These are phyloP conservation scores for Schizopora paradoxa DNA, from an alignment of 1,284 basidiomycete species.

Conservation along the genomic window DNA sequence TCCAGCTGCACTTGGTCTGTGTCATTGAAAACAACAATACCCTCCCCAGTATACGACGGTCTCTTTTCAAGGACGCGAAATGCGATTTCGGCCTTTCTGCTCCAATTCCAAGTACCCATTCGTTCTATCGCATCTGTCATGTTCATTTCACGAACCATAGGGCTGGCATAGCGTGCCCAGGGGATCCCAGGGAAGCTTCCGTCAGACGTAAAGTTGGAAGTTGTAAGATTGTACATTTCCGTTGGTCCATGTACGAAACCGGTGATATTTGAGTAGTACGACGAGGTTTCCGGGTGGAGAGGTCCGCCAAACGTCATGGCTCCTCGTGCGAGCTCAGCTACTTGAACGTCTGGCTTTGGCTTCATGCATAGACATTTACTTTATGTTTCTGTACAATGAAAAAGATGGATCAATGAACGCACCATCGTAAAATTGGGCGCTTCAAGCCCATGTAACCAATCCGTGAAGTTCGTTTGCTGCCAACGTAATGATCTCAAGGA, in stretches of 20 bases:
- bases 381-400: slow-evolving; percentile 2
- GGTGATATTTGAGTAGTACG: slow-evolving; percentile 72
- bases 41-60: slow-evolving; percentile 21
- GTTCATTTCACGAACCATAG: slow-evolving; percentile 45
- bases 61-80: slow-evolving; percentile 62
- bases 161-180: slow-evolving; percentile 47
- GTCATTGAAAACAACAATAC: too few relatives aligned
- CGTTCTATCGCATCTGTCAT: slow-evolving; percentile 43
- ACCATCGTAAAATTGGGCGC: slow-evolving; percentile 64
- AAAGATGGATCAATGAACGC: too few relatives aligned
- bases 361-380: slow-evolving; percentile 29
- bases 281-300: slow-evolving; percentile 41
- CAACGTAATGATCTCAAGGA: slow-evolving; percentile 49
- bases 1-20: slow-evolving; percentile 29
- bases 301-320: slow-evolving; percentile 43
- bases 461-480: slow-evolving; percentile 63
- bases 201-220: slow-evolving; percentile 14
- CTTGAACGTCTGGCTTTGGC: slow-evolving; percentile 44
- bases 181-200: slow-evolving; percentile 26
- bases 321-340: slow-evolving; percentile 44
- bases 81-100: slow-evolving; percentile 51
- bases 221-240: slow-evolving; percentile 59
- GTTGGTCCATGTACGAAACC: slow-evolving; percentile 66
- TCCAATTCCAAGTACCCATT: slow-evolving; percentile 66
- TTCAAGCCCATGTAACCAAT: slow-evolving; percentile 70